A percentile compares a stretch with the other conserved stretches of the same genome.
These are phyloP conservation scores for Wallemia mellicola DNA, from an alignment of 1,284 basidiomycete species.

Conservation along the genomic window DNA sequence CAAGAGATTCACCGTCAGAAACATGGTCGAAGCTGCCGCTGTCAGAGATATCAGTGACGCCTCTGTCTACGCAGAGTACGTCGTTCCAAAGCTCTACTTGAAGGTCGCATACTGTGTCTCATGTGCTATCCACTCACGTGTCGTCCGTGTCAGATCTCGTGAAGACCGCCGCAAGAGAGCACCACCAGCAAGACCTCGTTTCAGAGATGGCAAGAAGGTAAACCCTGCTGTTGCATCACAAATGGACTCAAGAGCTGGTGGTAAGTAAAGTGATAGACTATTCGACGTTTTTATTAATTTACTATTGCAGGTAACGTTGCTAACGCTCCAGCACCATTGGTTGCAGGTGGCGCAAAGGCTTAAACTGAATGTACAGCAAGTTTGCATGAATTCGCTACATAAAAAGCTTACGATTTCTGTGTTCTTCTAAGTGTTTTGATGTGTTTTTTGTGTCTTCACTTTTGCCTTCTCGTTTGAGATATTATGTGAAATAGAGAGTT, in stretches of 20 bases:
- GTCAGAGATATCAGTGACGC: constrained; percentile 94
- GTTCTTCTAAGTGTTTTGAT: too few relatives aligned
- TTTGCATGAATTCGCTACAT: background rate
- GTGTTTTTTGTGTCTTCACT: too few relatives aligned
- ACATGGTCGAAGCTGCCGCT: constrained; percentile 98
- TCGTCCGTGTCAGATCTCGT: background rate
- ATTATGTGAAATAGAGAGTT: too few relatives aligned
- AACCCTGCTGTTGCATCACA: background rate
- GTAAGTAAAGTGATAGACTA: background rate
- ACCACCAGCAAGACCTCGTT: background rate
- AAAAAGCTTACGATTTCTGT: background rate
- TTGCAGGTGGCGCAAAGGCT: background rate
- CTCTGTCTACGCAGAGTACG: constrained; percentile 85
- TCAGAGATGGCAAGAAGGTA: background rate
- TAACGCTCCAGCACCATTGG: background rate
- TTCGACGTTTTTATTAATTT: background rate
- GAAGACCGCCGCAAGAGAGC: background rate
- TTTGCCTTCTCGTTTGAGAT: too few relatives aligned
- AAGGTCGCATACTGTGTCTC: constrained; percentile 98
- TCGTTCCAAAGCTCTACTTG: constrained; percentile 92
- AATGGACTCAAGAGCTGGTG: background rate
- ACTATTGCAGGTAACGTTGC: background rate
- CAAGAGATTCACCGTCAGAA: constrained; percentile 88
- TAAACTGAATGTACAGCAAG: background rate
- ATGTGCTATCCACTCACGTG: constrained; percentile 84